Conservation (phyloP, 2,329 filamentous ascomycete genomes). For the Nectriaceae sp. region DNA sequence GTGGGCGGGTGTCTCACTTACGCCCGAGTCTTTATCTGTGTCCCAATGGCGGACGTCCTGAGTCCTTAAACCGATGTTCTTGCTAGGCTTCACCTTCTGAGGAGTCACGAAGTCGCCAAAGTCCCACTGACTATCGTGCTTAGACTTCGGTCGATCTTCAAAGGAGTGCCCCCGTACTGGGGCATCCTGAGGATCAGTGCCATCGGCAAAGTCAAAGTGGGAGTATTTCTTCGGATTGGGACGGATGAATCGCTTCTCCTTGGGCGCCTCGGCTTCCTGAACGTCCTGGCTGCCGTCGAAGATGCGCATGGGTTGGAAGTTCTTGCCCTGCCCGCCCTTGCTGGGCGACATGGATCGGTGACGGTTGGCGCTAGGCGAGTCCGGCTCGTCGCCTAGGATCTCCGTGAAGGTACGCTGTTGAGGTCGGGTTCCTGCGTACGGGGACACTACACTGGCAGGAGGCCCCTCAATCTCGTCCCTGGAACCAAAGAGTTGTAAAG, state of each 20-base stretch:
- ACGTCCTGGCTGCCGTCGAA: slow-evolving; percentile 56
- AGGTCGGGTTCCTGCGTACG: slow-evolving; percentile 60
- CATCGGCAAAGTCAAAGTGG: slow-evolving; percentile 82
- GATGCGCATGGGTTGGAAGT: slow-evolving; percentile 63
- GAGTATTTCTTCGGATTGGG: slow-evolving; percentile 78
- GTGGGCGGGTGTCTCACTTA: slow-evolving; percentile 58
- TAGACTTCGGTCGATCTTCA: slow-evolving; percentile 52
- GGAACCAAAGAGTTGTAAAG: slow-evolving; percentile 73
- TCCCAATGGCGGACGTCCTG: slow-evolving; percentile 81
- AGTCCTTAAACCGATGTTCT: slow-evolving; percentile 58
- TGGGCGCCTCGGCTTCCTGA: slow-evolving; percentile 42
- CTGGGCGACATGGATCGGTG: slow-evolving; percentile 55
- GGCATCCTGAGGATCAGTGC: slow-evolving; percentile 53
- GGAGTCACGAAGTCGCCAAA: slow-evolving; percentile 90
- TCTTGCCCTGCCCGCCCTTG: slow-evolving; percentile 58
- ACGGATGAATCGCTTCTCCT: slow-evolving; percentile 52
- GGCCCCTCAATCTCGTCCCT: slow-evolving; percentile 62
- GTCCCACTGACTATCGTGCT: slow-evolving; percentile 77
- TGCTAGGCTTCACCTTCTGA: slow-evolving; percentile 65
- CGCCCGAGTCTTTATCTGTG: slow-evolving; percentile 56
- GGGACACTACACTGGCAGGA: slow-evolving; percentile 55
- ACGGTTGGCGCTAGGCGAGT: slow-evolving; percentile 48
- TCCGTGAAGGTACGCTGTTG: slow-evolving; percentile 72
- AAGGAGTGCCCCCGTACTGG: slow-evolving; percentile 43
- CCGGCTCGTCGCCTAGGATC: slow-evolving; percentile 62